A percentile compares a stretch with the other conserved stretches of the same genome.
Conservation (phyloP, 1,139 yeast genomes). For the Groenewaldozyma auringiensis region DNA sequence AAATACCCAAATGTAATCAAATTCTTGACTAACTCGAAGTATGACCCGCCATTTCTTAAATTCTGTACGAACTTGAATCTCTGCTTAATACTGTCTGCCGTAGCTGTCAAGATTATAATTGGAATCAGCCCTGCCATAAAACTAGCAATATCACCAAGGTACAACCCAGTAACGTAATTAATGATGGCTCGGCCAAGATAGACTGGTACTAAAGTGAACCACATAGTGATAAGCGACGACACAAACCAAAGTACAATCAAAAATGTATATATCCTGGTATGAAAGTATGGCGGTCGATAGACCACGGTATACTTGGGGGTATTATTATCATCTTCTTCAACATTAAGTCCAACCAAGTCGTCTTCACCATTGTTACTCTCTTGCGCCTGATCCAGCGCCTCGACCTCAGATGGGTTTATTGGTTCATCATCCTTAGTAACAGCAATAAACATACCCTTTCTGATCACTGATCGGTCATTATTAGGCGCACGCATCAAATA, state of each 20-base stretch:
- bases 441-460: constrained; percentile 57
- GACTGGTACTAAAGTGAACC: constrained; percentile 27
- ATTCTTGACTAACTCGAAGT: neutral
- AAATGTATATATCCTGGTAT: constrained; percentile 48
- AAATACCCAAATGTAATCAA: neutral
- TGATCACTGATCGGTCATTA: constrained; percentile 51
- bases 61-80: neutral
- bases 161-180: neutral
- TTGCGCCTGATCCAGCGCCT: constrained; percentile 16
- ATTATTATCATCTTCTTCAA: constrained; percentile 30
- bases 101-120: constrained; percentile 10
- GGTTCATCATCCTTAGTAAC: constrained; percentile 76
- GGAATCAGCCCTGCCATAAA: constrained; percentile 14
- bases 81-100: constrained; percentile 9
- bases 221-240: constrained; percentile 42
- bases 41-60: neutral
- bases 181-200: constrained; percentile 23
- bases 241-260: constrained; percentile 62
- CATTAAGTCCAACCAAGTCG: neutral
- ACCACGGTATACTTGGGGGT: constrained; percentile 66
- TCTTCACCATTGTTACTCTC: constrained; percentile 30
- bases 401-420: constrained; percentile 26
- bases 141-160: constrained; percentile 12
- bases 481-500: constrained; percentile 79
- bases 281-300: constrained; percentile 77